Evolutionary conservation across 805 yeast species (phyloP), one percentile per base, ranked within the genome.

Genomic region (Maudiozyma serrabonitensis): DNA sequence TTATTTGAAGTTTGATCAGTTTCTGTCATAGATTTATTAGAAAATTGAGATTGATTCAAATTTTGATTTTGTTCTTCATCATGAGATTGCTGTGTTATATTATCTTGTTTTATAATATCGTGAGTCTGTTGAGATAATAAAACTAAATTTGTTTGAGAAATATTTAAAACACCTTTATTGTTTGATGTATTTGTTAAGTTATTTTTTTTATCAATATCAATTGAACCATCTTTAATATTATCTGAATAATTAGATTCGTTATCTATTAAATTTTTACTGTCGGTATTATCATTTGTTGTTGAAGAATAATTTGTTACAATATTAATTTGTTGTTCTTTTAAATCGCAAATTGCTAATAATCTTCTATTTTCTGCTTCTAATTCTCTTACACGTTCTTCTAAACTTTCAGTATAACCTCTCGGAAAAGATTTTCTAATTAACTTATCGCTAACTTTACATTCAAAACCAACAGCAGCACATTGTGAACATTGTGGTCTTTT

Each of bases 361-460:
- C 84, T 76, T 54, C 80, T 78, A 63, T 87, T 87, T 59, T 88
- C 95, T 3, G 83, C 78, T 63, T 88, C 95, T 21, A 90, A 72
- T 60, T 84, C 93, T 46, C 96, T 72, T n/a, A 89, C 82, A 46
- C 95, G 72, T 60, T 87, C 95, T 62, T 89, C 97, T 48, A 89
- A 66, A 2, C 89, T 82, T 67, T 89, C 96, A 0, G 96, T 89
- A 59, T 89, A 89, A 0, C 96, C 96, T 62, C 95, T 75, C 0
- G 96, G 96, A 59, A 83, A 89, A 0, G 95, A 91, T 54, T 90
- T 73, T 50, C 96, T 75, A 0, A 90, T 78, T n/a, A 89, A 71
- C 56, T 84, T 83, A 62, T 89, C 96, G 16, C 90, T 81, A n/a
- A 87, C 84, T 50, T 83, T 83, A 66, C 97, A 89, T 54, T 87